Conservation (phyloP, 495 filamentous ascomycete species). For the Penicillium mononematosum region DNA sequence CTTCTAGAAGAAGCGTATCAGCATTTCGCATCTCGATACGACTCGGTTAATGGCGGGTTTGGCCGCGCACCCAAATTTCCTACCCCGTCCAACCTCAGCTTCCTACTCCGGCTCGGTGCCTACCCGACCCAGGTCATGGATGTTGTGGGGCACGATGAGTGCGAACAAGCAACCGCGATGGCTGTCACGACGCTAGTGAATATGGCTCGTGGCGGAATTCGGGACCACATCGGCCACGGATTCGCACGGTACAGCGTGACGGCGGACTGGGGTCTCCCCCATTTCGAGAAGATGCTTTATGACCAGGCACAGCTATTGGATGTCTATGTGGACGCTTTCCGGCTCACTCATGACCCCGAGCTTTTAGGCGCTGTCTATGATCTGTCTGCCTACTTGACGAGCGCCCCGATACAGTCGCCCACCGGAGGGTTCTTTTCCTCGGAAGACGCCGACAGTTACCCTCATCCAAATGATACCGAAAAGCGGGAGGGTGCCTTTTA, state of each 20-base stretch:
- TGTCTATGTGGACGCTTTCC: constrained; percentile 85
- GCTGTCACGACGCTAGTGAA: constrained; percentile 74
- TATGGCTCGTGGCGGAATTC: constrained; percentile 84
- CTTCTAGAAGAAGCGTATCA: constrained; percentile 85
- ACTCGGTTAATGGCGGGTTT: constrained; percentile 77
- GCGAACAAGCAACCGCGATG: constrained; percentile 73
- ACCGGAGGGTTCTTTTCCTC: constrained; percentile 82
- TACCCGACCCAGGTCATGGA: constrained; percentile 74
- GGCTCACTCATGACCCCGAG: constrained; percentile 65
- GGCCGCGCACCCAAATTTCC: constrained; percentile 79
- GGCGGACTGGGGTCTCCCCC: constrained; percentile 84
- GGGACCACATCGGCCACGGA: constrained; percentile 89
- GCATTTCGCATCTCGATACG: constrained; percentile 76
- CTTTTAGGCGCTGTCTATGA: constrained; percentile 80
- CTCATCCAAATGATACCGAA: constrained; percentile 69
- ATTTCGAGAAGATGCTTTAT: constrained; percentile 98
- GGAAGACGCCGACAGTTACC: constrained; percentile 90
- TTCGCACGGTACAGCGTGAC: constrained; percentile 92
- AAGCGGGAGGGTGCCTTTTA: constrained; percentile 95
- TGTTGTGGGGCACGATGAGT: constrained; percentile 81
- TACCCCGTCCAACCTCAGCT: constrained; percentile 79
- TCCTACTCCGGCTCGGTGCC: constrained; percentile 72
- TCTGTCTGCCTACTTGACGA: constrained; percentile 77
- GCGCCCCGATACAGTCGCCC: constrained; percentile 57
- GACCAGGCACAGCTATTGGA: constrained; percentile 88